Percentiles rank a stretch among this genome's conserved stretches.
phyloP scores from a whole-genome alignment of 495 filamentous ascomycete genomes.

The Neurospora pannonica region DNA sequence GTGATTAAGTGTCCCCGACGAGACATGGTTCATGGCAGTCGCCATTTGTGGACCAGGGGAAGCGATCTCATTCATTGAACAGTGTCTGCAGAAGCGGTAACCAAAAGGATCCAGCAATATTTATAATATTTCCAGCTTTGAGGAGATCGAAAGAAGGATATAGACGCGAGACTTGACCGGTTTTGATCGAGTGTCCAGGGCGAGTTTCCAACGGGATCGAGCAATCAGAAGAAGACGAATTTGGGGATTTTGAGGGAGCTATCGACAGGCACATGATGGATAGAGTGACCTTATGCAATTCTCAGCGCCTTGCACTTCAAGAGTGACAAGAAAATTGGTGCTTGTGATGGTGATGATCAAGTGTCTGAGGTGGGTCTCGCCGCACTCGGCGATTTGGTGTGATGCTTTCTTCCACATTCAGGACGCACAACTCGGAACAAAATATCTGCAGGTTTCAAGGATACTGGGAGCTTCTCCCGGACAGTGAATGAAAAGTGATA shows the following conservation, averaged over 20 bases:
- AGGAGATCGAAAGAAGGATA: not conserved
- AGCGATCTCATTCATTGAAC: no score
- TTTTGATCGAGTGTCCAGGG: not conserved
- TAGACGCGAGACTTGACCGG: not conserved
- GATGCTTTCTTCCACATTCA: not conserved
- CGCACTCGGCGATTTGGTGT: not conserved
- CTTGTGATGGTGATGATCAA: not conserved
- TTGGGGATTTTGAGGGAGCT: not conserved
- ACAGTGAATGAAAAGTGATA: not conserved
- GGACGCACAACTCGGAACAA: not conserved
- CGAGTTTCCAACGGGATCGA: not conserved
- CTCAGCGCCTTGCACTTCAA: not conserved
- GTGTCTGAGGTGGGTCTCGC: not conserved
- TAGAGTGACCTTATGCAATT: not conserved
- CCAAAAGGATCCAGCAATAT: no score
- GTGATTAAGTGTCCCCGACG: not conserved
- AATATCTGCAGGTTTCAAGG: not conserved
- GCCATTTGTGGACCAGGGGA: not conserved
- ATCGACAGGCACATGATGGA: not conserved
- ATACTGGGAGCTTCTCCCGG: no score
- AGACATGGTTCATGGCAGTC: not conserved
- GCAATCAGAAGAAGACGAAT: not conserved
- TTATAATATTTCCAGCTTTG: no score
- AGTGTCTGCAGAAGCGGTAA: no score
- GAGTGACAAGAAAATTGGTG: not conserved